Evolutionary conservation across 2,329 filamentous ascomycete genomes (phyloP).

Genomic region (Alternaria triticimaculans): DNA sequence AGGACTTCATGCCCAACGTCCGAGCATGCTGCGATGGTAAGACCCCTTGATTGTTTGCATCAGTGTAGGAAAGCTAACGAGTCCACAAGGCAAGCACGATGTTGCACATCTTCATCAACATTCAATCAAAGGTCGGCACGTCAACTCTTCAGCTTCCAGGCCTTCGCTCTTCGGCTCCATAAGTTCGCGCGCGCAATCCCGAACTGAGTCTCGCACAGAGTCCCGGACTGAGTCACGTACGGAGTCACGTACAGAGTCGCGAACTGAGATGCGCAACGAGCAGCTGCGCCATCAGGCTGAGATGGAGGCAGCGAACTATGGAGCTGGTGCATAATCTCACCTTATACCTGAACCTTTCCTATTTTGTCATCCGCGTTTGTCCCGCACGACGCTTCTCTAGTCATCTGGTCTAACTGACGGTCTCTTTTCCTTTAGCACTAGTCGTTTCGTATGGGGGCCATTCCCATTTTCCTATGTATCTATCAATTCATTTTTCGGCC

Average conservation of each 20-base stretch:
- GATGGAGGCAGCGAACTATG: constrained; percentile 33
- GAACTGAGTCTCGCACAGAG: constrained; percentile 28
- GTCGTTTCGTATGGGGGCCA: constrained; percentile 16
- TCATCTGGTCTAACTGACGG: constrained; percentile 42
- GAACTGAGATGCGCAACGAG: constrained; percentile 33
- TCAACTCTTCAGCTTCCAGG: constrained; percentile 30
- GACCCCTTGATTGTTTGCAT: constrained; percentile 42
- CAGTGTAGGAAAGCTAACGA: constrained; percentile 19
- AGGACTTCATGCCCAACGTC: constrained; percentile 89
- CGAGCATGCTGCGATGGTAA: constrained; percentile 96
- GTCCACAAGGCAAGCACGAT: constrained; percentile 55
- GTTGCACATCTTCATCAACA: constrained; percentile 54
- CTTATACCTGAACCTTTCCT: constrained; percentile 17
- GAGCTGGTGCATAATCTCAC: constrained; percentile 35
- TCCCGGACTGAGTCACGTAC: constrained; percentile 27
- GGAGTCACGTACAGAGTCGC: constrained; percentile 30
- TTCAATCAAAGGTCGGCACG: constrained; percentile 41
- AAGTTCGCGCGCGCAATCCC: constrained; percentile 44
- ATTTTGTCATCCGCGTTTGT: constrained; percentile 3
- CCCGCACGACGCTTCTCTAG: constrained; percentile 16
- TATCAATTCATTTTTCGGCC: constrained; percentile 35
- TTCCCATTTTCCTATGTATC: constrained; percentile 43
- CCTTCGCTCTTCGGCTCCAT: constrained; percentile 42
- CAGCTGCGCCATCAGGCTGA: constrained; percentile 33
- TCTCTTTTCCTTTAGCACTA: constrained; percentile 38